Evolutionary conservation across 2,329 filamentous ascomycete genomes (phyloP).

Genomic region (Stachybotrys elegans): DNA sequence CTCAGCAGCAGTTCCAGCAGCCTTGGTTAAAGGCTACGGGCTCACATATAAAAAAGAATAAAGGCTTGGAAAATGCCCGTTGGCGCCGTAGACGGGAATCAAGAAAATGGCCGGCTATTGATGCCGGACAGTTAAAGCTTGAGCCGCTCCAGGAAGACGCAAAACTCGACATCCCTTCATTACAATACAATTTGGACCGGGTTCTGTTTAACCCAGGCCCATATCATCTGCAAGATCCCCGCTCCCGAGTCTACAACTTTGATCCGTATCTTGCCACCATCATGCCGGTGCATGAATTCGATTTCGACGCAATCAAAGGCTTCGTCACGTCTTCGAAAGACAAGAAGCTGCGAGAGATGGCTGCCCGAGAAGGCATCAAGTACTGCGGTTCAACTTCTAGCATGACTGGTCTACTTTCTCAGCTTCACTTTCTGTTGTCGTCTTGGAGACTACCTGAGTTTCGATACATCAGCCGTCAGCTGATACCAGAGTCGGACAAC

Average conservation of each 20-base stretch:
- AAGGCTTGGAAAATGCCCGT: too few species aligned
- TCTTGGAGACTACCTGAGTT: conserved; percentile 69
- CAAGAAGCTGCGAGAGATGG: conserved; percentile 61
- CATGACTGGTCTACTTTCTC: conserved; percentile 81
- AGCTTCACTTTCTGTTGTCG: conserved; percentile 91
- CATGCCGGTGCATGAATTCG: conserved; percentile 90
- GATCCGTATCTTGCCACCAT: conserved; percentile 90
- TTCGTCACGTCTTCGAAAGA: conserved; percentile 94
- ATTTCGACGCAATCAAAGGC: conserved; percentile 78
- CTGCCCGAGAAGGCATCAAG: conserved; percentile 62
- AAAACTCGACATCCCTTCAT: conserved; percentile 44
- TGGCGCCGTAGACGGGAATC: too few species aligned
- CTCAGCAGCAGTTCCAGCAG: too few species aligned
- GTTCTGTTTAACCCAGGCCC: conserved; percentile 96
- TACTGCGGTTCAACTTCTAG: conserved; percentile 96
- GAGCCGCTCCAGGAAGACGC: conserved; percentile 27
- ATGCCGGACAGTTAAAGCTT: too few species aligned
- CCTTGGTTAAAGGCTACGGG: too few species aligned
- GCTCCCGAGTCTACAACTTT: conserved; percentile 90
- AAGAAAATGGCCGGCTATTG: too few species aligned
- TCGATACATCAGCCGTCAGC: conserved; percentile 62
- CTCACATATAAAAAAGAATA: too few species aligned
- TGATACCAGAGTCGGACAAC: conserved; percentile 53
- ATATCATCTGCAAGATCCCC: conserved; percentile 83
- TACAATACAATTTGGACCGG: conserved; percentile 74